Evolutionary conservation across 306 rosid species (phyloP), one percentile per base, ranked within the genome.

Genomic region (Quercus glauca): DNA sequence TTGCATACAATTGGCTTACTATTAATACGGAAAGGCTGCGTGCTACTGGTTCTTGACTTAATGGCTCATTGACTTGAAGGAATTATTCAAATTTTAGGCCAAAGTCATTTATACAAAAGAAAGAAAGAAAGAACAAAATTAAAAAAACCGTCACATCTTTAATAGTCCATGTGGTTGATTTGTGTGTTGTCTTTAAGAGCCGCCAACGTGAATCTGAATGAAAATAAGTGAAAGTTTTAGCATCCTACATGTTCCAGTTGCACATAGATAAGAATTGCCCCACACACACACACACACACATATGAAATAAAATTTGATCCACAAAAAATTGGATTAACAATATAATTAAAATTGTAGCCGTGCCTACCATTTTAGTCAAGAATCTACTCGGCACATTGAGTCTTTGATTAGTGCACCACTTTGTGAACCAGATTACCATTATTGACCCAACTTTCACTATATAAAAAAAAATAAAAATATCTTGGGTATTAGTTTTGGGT

Each of bases 371-470:
- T 59, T 49, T 33, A 25, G 73, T 73, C 83, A 69, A 58, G 63
- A 29, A 73, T 14, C 73, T 73, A 77, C 23, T 56, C 53, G 82
- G 76, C 20, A 75, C 81, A 61, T 74, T 70, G 67, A n/a, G 23
- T 56, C 20, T 20, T 31, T 49, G 7, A 60, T 63, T 79, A 79
- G 88, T 79, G 86, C 84, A 81, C 61, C 81, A 75, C 75, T 82
- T 26, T 29, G 73, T 76, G 85, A 78, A 65, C 20, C 57, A 18
- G 82, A 69, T 82, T 83, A 55, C 79, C 86, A 85, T 70, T 76
- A 78, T 86, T 87, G 89, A 87, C 85, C 73, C 55, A 20, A 58
- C 73, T 73, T 61, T 49, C 17, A 49, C 17, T 8, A 41, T 41
- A 33, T 5, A 33, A 0, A 5, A 1, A 5, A 7, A 5, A 55